Conservation (phyloP, 169 alveolate genomes). For the Cryptosporidium sp. region DNA sequence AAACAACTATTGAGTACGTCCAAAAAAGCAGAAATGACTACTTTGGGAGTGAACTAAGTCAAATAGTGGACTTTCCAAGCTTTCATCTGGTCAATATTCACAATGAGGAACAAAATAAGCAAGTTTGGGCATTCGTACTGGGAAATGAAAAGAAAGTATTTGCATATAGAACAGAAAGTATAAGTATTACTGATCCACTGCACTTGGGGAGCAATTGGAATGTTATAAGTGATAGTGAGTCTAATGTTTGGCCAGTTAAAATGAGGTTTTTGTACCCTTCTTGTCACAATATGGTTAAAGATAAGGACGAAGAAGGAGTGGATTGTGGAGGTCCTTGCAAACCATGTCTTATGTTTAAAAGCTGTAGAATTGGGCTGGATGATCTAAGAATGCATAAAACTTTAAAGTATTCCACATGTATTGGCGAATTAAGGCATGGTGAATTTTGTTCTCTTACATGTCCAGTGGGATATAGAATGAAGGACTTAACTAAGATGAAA, state of each 20-base stretch:
- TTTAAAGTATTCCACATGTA: constrained; percentile 52
- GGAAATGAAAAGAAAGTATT: constrained; percentile 52
- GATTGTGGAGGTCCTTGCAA: constrained; percentile 84
- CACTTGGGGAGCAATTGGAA: constrained; percentile 55
- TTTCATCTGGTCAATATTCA: constrained; percentile 13
- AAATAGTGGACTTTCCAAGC: constrained; percentile 9
- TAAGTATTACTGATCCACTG: constrained; percentile 36
- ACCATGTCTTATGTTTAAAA: constrained; percentile 77
- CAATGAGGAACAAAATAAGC: constrained; percentile 16
- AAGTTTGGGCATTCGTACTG: constrained; percentile 61
- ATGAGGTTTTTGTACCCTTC: constrained; percentile 76
- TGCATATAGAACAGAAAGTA: constrained; percentile 52
- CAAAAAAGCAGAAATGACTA: constrained; percentile 61
- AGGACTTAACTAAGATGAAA: constrained; percentile 10
- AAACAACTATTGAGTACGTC: constrained; percentile 37
- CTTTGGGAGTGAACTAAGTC: constrained; percentile 31
- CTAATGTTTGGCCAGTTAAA: constrained; percentile 27
- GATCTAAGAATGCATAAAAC: constrained; percentile 27
- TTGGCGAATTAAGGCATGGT: constrained; percentile 59
- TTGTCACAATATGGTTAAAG: constrained; percentile 80
- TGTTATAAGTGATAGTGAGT: not conserved
- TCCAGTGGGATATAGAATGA: constrained; percentile 65
- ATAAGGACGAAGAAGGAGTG: constrained; percentile 82
- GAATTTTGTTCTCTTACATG: constrained; percentile 55
- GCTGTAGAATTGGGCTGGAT: constrained; percentile 21